Evolutionary conservation across 441 rosid genomes (phyloP).

Genomic region (Bocquillonia castaneifolia): DNA sequence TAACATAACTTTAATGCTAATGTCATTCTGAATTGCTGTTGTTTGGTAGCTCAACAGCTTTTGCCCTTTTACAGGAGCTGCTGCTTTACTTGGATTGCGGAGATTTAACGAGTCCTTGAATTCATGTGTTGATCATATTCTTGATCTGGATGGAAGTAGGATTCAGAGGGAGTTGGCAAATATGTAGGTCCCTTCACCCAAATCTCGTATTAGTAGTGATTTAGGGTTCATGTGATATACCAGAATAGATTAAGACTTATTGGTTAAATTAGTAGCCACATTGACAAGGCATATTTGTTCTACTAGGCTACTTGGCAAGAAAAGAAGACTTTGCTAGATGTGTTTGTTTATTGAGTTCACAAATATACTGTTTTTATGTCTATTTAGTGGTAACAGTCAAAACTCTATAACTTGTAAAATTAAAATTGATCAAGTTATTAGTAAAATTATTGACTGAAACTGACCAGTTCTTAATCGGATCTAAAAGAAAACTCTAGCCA

Average conservation of each 20-base stretch:
- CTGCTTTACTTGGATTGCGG: slow-evolving; percentile 35
- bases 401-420: background rate
- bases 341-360: background rate
- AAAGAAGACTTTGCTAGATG: background rate
- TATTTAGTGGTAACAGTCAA: background rate
- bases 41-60: background rate
- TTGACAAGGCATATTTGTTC: background rate
- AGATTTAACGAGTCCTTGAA: slow-evolving; percentile 32
- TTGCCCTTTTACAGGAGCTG: slow-evolving; percentile 40
- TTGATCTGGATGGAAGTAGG: slow-evolving; percentile 54
- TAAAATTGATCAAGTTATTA: background rate
- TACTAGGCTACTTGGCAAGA: background rate
- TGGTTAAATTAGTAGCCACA: slow-evolving; percentile 8
- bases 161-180: slow-evolving; percentile 68
- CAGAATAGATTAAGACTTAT: background rate
- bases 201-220: slow-evolving; percentile 14
- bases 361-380: background rate
- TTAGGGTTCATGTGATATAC: slow-evolving; percentile 1
- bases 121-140: slow-evolving; percentile 51
- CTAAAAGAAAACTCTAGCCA: background rate
- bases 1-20: background rate
- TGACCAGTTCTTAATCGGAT: background rate
- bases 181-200: slow-evolving; percentile 42
- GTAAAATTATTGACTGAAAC: background rate
- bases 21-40: background rate